Base-by-base conservation (phyloP, 768 basidiomycete genomes). In the Boletus reticuloceps region DNA sequence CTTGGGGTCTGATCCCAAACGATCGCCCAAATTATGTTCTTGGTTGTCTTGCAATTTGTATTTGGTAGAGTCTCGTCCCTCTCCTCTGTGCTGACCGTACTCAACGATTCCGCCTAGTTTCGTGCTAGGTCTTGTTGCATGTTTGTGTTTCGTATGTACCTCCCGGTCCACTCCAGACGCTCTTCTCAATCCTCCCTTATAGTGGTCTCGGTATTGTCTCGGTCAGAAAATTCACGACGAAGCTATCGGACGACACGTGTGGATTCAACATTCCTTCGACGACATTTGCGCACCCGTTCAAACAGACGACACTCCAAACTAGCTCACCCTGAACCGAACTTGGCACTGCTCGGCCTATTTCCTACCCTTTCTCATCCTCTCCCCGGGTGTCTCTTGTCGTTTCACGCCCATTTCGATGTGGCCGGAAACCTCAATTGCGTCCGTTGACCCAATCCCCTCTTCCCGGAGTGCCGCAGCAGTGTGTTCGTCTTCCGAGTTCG, bases 241-340 rank as follows among this genome's bases (percentile, higher is more conserved):
- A 36, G 31, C 44, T 40, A 47, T 34, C 32, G 36, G 47, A 47
- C 5, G 47, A 55, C n/a, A 40, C 37, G 43, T 14, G 51, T 49
- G 61, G 61, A 46, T 14, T 58, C 56, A 22, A 52, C n/a, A n/a
- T 29, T 55, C 52, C 56, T 42, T 63, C 16, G 43, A 51, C 56
- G 48, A 62, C 46, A 45, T 31, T 41, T 46, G 34, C 49, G 13
- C 50, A 62, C 27, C 8, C 41, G 22, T 50, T 56, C 60, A 58
- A 62, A 47, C 50, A 47, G 43, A 58, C 56, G n/a, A n/a, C n/a
- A n/a, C n/a, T n/a, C n/a, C n/a, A n/a, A n/a, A n/a, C n/a, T n/a
- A n/a, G n/a, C n/a, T n/a, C n/a, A n/a, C n/a, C n/a, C n/a, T n/a
- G n/a, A n/a, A n/a, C n/a, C n/a, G n/a, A n/a, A n/a, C n/a, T n/a